Conservation (phyloP, 148 eudicot genomes). For the Cornus controversa region DNA sequence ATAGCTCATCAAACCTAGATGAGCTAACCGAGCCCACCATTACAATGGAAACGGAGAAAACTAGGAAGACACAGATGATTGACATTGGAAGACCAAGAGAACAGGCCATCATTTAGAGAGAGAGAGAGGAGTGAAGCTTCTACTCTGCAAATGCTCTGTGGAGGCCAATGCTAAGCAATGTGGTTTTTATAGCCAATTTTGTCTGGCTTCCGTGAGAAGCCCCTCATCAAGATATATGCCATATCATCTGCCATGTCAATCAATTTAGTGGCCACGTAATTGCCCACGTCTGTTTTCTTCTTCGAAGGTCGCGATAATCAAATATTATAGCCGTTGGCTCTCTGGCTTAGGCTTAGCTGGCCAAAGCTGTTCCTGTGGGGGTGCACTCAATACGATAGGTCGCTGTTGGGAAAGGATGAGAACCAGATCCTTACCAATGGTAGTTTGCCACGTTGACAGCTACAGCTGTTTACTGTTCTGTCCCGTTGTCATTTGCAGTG, state of each 20-base stretch:
- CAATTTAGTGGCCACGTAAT: not conserved
- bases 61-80: slow-evolving; percentile 17
- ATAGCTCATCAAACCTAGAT: slow-evolving; percentile 58
- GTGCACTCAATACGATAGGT: slow-evolving; percentile 12
- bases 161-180: not conserved
- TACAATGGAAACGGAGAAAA: not conserved
- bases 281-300: not conserved
- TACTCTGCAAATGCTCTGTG: not conserved
- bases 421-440: slow-evolving; percentile 1
- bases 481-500: slow-evolving; percentile 17
- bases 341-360: slow-evolving; percentile 18
- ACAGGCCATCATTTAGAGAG: not conserved
- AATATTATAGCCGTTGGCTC: slow-evolving; percentile 15
- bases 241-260: not conserved
- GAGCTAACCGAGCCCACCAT: slow-evolving; percentile 33
- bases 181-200: slow-evolving; percentile 14
- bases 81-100: not conserved
- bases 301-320: not conserved
- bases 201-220: slow-evolving; percentile 17
- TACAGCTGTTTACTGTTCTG: slow-evolving; percentile 15
- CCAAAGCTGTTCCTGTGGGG: slow-evolving; percentile 12
- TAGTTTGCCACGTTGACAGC: not conserved
- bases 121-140: slow-evolving; percentile 9
- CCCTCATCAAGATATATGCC: slow-evolving; percentile 11
- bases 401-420: slow-evolving; percentile 12